Conservation (phyloP, 2,329 filamentous ascomycete genomes). For the Sporothrix globosa region DNA sequence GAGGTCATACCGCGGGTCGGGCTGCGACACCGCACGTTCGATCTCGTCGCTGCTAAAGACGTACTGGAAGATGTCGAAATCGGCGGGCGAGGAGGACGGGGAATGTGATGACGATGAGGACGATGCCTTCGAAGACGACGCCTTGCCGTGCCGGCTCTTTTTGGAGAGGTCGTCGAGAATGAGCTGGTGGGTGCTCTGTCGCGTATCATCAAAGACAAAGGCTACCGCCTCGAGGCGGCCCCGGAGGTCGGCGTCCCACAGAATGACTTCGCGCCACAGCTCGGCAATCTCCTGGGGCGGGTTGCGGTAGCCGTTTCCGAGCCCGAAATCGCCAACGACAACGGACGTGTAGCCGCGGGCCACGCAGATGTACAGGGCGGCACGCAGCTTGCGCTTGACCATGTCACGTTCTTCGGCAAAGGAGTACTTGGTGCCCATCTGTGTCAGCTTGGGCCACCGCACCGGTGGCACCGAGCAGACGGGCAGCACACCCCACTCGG, state of each 20-base stretch:
- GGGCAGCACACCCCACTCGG: constrained; percentile 62
- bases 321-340: constrained; percentile 66
- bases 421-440: constrained; percentile 68
- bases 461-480: constrained; percentile 76
- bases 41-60: constrained; percentile 58
- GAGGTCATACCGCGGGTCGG: constrained; percentile 59
- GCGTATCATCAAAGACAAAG: constrained; percentile 65
- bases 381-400: constrained; percentile 72
- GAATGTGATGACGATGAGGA: constrained; percentile 35
- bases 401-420: constrained; percentile 72
- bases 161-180: constrained; percentile 61
- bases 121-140: constrained; percentile 39
- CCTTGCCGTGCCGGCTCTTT: constrained; percentile 45
- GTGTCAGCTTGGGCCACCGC: constrained; percentile 72
- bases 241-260: constrained; percentile 64
- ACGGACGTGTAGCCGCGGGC: constrained; percentile 61
- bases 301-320: constrained; percentile 66
- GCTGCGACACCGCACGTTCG: constrained; percentile 53
- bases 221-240: constrained; percentile 65
- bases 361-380: constrained; percentile 70
- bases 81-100: constrained; percentile 42
- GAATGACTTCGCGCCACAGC: constrained; percentile 67
- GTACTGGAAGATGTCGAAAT: constrained; percentile 58
- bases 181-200: constrained; percentile 56
- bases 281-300: constrained; percentile 66